Percentiles rank a stretch among this genome's conserved stretches.
Conservation (phyloP, 306 rosid species). For the Fragaria nilgerrensis region DNA sequence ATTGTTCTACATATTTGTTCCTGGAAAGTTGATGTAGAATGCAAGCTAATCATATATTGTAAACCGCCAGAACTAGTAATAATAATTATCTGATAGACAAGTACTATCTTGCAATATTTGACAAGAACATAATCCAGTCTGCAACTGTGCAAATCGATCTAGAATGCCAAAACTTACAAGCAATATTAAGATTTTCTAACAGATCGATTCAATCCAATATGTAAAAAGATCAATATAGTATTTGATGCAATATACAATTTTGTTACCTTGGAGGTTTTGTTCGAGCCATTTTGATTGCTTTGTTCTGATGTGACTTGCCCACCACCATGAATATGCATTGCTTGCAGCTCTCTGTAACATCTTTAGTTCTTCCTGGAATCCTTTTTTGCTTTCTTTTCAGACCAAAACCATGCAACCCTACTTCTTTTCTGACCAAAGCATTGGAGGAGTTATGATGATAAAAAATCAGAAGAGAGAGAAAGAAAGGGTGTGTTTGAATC, state of each 20-base stretch:
- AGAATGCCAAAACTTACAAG: not conserved
- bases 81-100: too few relatives aligned
- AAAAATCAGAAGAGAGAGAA: slow-evolving; percentile 12
- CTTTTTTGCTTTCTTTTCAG: slow-evolving; percentile 14
- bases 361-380: not conserved
- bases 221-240: too few relatives aligned
- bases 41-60: not conserved
- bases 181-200: not conserved
- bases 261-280: slow-evolving; percentile 79
- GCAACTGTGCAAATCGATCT: not conserved
- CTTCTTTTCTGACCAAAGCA: slow-evolving; percentile 8
- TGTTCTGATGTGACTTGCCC: slow-evolving; percentile 97
- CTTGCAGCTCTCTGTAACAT: slow-evolving; percentile 99
- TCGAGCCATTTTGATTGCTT: slow-evolving; percentile 99
- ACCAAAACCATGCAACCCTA: slow-evolving; percentile 37
- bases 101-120: not conserved
- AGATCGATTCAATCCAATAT: not conserved
- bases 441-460: slow-evolving; percentile 1
- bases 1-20: not conserved
- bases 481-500: not conserved
- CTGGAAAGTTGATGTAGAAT: not conserved
- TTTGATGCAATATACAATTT: slow-evolving; percentile 11
- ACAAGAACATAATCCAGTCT: not conserved
- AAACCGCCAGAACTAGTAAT: not conserved
- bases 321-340: slow-evolving; percentile 99